phyloP scores from a whole-genome alignment of 768 basidiomycete genomes.

The Saitozyma podzolica region DNA sequence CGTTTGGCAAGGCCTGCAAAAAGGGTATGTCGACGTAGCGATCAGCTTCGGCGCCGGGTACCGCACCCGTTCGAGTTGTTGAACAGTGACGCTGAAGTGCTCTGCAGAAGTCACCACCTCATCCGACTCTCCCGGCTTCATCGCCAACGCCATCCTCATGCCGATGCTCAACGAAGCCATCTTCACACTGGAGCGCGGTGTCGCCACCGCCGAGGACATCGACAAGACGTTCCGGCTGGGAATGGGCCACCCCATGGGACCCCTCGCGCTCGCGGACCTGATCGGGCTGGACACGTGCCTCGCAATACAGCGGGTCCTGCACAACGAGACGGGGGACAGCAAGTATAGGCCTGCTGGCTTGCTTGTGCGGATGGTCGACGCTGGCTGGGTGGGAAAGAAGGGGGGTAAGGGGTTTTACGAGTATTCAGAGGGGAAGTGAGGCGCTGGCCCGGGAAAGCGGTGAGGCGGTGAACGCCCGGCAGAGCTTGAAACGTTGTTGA shows the following conservation, averaged over 20 bases:
- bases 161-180: slow-evolving; percentile 98
- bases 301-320: slow-evolving; percentile 85
- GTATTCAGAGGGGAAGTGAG: slow-evolving; percentile 55
- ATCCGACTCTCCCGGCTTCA: slow-evolving; percentile 89
- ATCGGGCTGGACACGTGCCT: slow-evolving; percentile 98
- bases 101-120: slow-evolving; percentile 81
- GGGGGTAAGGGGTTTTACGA: slow-evolving; percentile 94
- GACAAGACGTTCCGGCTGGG: slow-evolving; percentile 91
- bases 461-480: background rate
- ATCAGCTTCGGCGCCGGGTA: too few species aligned
- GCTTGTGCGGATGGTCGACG: slow-evolving; percentile 93
- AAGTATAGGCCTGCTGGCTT: slow-evolving; percentile 92
- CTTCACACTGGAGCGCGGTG: slow-evolving; percentile 86
- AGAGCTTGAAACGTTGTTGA: background rate
- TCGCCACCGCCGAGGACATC: slow-evolving; percentile 91
- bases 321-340: slow-evolving; percentile 83
- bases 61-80: too few species aligned
- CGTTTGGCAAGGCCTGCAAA: slow-evolving; percentile 83
- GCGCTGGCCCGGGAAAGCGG: too few species aligned
- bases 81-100: background rate
- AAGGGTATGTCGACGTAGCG: slow-evolving; percentile 62
- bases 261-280: slow-evolving; percentile 72
- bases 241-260: slow-evolving; percentile 81
- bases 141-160: slow-evolving; percentile 93
- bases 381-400: slow-evolving; percentile 89